Percentiles rank a stretch among this genome's conserved stretches.
phyloP scores from a whole-genome alignment of 2,329 filamentous ascomycete genomes.

The Ascochyta clinopodiicola region DNA sequence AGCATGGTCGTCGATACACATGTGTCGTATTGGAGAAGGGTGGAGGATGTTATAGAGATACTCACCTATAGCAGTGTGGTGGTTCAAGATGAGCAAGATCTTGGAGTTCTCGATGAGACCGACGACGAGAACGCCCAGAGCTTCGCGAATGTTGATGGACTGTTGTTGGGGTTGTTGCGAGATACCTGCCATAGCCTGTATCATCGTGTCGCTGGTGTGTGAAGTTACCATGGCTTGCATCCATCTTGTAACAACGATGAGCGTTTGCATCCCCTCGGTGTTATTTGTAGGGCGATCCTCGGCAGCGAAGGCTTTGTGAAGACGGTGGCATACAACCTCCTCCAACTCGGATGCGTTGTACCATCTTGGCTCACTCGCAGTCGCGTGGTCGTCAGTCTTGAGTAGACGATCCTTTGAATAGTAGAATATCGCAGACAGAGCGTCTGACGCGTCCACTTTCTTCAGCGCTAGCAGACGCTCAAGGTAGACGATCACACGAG shows the following conservation, averaged over 20 bases:
- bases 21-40: not conserved
- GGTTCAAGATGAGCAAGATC: conserved; percentile 62
- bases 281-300: conserved; percentile 43
- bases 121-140: conserved; percentile 68
- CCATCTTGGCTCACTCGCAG: conserved; percentile 34
- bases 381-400: conserved; percentile 27
- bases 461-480: conserved; percentile 44
- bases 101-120: conserved; percentile 66
- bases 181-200: conserved; percentile 49
- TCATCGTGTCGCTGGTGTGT: conserved; percentile 49
- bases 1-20: conserved; percentile 6
- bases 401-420: conserved; percentile 44
- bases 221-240: conserved; percentile 50
- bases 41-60: not conserved
- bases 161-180: conserved; percentile 59
- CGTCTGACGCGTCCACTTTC: conserved; percentile 45
- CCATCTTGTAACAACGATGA: conserved; percentile 44
- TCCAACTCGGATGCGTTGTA: conserved; percentile 47
- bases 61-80: conserved; percentile 60
- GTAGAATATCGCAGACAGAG: conserved; percentile 41
- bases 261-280: conserved; percentile 38
- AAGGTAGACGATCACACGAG: conserved; percentile 43
- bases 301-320: conserved; percentile 44
- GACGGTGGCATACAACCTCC: conserved; percentile 46
- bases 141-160: conserved; percentile 68